These are phyloP conservation scores for Populus euphratica DNA, from an alignment of 345 rosid genomes.

Conservation along the genomic window DNA sequence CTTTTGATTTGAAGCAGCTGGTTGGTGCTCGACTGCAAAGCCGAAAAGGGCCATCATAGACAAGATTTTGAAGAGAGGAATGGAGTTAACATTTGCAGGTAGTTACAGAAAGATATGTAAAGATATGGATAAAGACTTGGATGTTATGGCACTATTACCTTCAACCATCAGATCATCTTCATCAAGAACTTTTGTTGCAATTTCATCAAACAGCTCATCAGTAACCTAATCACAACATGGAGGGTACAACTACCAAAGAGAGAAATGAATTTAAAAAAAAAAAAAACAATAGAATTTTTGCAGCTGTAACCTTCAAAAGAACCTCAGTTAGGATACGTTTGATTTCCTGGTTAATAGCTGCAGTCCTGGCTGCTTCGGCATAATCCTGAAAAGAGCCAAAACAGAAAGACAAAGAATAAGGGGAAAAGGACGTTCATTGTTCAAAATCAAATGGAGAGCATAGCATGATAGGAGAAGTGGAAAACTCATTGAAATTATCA, in stretches of 20 bases:
- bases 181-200: conserved; percentile 77
- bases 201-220: conserved; percentile 90
- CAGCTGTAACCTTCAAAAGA: conserved; percentile 66
- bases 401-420: background rate
- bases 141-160: conserved; percentile 42
- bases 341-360: conserved; percentile 85
- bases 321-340: conserved; percentile 92
- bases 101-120: conserved; percentile 3
- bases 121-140: background rate
- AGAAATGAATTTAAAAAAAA: background rate
- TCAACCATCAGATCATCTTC: conserved; percentile 62
- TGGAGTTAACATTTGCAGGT: conserved; percentile 2
- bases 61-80: background rate
- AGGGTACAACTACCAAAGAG: conserved; percentile 17
- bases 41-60: conserved; percentile 5
- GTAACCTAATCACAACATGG: conserved; percentile 62
- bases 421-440: background rate
- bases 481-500: background rate
- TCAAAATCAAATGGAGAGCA: background rate
- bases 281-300: conserved; percentile 23
- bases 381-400: conserved; percentile 58
- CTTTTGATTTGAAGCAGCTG: conserved; percentile 33
- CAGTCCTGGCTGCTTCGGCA: conserved; percentile 61
- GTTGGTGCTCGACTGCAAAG: conserved; percentile 43
- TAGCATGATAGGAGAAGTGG: background rate